Conservation (phyloP, 2,329 filamentous ascomycete species). For the Coniella lustricola region DNA sequence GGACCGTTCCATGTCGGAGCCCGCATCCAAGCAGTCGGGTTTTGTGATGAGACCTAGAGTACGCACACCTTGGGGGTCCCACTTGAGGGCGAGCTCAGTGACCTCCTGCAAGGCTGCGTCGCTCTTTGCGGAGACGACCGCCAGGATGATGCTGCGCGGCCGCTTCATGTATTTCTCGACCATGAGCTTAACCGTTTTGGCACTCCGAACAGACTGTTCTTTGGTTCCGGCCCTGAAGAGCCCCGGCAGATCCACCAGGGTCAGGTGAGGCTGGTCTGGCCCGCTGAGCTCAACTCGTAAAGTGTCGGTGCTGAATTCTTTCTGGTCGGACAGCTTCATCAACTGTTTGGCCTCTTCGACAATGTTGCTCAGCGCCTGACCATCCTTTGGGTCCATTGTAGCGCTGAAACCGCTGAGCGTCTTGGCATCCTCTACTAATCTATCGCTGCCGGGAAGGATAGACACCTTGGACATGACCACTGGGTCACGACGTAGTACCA, state of each 20-base stretch:
- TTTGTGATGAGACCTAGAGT: slow-evolving; percentile 46
- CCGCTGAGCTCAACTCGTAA: slow-evolving; percentile 35
- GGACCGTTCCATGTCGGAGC: slow-evolving; percentile 23
- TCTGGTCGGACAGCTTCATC: slow-evolving; percentile 36
- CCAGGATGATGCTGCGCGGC: slow-evolving; percentile 46
- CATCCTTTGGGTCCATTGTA: too few relatives aligned
- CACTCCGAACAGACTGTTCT: slow-evolving; percentile 26
- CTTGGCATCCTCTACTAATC: not conserved
- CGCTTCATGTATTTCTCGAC: slow-evolving; percentile 45
- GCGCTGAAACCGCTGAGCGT: not conserved
- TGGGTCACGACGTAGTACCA: slow-evolving; percentile 1
- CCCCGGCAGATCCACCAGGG: slow-evolving; percentile 46
- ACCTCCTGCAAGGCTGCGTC: slow-evolving; percentile 50
- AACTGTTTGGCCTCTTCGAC: slow-evolving; percentile 25
- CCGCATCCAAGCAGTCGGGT: slow-evolving; percentile 28
- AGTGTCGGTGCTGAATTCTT: slow-evolving; percentile 32
- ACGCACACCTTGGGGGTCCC: slow-evolving; percentile 25
- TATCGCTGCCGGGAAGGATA: not conserved
- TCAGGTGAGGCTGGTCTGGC: slow-evolving; percentile 39
- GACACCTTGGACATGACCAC: not conserved
- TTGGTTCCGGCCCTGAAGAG: slow-evolving; percentile 30
- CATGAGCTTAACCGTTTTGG: slow-evolving; percentile 33
- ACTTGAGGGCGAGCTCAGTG: slow-evolving; percentile 26
- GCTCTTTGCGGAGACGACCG: slow-evolving; percentile 41
- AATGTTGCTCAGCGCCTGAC: not conserved